phyloP scores from a whole-genome alignment of 345 rosid genomes.

The Sisymbrium irio region DNA sequence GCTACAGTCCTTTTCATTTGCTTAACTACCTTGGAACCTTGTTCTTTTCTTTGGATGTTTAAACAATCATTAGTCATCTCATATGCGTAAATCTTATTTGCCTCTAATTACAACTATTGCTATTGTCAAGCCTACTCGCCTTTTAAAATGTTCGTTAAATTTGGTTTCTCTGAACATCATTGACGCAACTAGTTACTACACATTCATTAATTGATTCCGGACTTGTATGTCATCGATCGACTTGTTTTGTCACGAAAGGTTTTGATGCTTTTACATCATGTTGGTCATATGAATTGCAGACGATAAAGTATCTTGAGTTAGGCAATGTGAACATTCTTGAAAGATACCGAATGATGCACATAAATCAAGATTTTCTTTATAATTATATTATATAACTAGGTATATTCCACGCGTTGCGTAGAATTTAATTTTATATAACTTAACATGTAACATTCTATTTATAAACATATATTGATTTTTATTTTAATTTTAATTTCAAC shows the following conservation, averaged over 20 bases:
- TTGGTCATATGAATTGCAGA: not conserved
- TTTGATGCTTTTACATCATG: not conserved
- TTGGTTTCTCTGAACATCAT: slow-evolving; percentile 31
- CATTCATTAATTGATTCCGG: not conserved
- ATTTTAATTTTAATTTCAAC: no score
- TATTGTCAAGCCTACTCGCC: slow-evolving; percentile 48
- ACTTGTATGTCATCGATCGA: not conserved
- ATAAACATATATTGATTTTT: no score
- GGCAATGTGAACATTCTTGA: not conserved
- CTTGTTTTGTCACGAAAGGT: not conserved
- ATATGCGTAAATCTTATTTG: not conserved
- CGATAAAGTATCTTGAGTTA: not conserved
- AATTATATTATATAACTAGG: not conserved
- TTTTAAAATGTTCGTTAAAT: slow-evolving; percentile 7
- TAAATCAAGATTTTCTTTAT: not conserved
- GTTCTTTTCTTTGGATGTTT: not conserved
- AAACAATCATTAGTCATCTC: not conserved
- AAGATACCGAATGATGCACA: not conserved
- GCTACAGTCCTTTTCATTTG: not conserved
- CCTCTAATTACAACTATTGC: not conserved
- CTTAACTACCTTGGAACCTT: not conserved
- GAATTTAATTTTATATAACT: no score
- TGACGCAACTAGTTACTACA: not conserved
- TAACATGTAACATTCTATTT: no score
- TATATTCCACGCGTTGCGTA: no score